Evolutionary conservation across 1,284 basidiomycete genomes (phyloP), one percentile per base, ranked within the genome.

Genomic region (Cryptococcus floricola): DNA sequence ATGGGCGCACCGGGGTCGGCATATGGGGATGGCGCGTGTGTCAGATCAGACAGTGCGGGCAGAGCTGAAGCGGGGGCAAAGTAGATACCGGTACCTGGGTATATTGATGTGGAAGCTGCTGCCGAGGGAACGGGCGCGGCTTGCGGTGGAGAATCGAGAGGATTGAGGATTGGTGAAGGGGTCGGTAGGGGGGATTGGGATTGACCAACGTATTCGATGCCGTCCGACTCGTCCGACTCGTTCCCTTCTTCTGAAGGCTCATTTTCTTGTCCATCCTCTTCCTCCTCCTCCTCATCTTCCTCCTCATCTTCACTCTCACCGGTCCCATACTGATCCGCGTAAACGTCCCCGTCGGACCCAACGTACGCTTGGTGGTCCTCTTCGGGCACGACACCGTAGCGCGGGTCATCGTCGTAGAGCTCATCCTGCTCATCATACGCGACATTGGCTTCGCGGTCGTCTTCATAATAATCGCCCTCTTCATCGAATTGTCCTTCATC

Each of bases 351-450:
- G 16, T 60, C 60, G 9, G 53, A 54, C n/a, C 53, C 57, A 14
- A 59, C 58, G 50, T 55, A 55, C 18, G 54, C 54, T 25, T 57
- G 56, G 14, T 46, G 51, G 31, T 57, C 60, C 23, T 58, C 59
- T 42, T 58, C 57, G 12, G 52, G 48, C 7, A 45, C 44, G 27
- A 54, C 41, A 14, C 56, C 56, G 39, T 58, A 54, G 28, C 39
- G 51, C 13, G 56, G 52, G 25, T 61, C 62, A 19, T 58, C 56
- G 12, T 45, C 48, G 13, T 52, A 56, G 39, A 56, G 31, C 51
- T 53, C 58, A 27, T 53, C 50, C 19, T 48, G 41, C 27, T 56
- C 45, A 25, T n/a, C 19, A 3, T 44, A n/a, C 28, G 27, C 48
- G 51, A 53, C 54, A 52, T 63, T 53, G 8, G 25, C 39, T 52